phyloP scores from a whole-genome alignment of 805 yeast species.

The Middelhovenomyces tepae region DNA sequence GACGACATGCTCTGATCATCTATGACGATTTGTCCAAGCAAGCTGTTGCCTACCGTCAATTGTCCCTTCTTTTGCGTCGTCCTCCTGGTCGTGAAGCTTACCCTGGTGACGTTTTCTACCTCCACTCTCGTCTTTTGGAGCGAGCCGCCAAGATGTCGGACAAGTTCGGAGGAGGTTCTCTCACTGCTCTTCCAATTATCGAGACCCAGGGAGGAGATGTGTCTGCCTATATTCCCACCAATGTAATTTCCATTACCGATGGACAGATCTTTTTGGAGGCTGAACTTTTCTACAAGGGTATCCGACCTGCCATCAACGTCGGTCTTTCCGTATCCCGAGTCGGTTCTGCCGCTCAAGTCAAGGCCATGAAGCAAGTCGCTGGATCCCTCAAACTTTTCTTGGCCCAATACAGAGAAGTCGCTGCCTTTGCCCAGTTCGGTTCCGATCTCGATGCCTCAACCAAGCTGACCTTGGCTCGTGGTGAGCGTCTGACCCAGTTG shows the following conservation, averaged over 20 bases:
- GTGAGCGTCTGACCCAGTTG: constrained; percentile 99
- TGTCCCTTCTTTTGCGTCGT: constrained; percentile 93
- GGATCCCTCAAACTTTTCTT: constrained; percentile 99
- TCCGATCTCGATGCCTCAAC: constrained; percentile 99
- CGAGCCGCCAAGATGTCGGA: constrained; percentile 97
- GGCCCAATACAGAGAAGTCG: constrained; percentile 99
- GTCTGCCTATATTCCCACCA: constrained; percentile 95
- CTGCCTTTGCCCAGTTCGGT: constrained; percentile 99
- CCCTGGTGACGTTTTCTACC: constrained; percentile 96
- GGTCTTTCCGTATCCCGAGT: constrained; percentile 99
- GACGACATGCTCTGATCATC: constrained; percentile 93
- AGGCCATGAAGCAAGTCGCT: constrained; percentile 99
- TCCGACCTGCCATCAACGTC: constrained; percentile 99
- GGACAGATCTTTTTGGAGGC: constrained; percentile 99
- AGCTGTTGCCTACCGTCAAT: constrained; percentile 99
- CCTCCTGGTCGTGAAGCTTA: constrained; percentile 96
- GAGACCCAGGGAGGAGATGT: constrained; percentile 99
- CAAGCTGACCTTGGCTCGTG: constrained; percentile 97
- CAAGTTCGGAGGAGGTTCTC: constrained; percentile 82
- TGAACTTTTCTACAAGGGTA: constrained; percentile 99
- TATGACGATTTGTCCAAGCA: constrained; percentile 98
- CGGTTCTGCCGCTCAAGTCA: constrained; percentile 99
- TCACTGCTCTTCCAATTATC: constrained; percentile 93
- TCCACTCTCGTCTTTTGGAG: constrained; percentile 90
- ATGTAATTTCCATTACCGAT: constrained; percentile 94